A percentile compares a stretch with the other conserved stretches of the same genome.
phyloP scores from a whole-genome alignment of 2,329 filamentous ascomycete species.

The Cordyceps sp. region DNA sequence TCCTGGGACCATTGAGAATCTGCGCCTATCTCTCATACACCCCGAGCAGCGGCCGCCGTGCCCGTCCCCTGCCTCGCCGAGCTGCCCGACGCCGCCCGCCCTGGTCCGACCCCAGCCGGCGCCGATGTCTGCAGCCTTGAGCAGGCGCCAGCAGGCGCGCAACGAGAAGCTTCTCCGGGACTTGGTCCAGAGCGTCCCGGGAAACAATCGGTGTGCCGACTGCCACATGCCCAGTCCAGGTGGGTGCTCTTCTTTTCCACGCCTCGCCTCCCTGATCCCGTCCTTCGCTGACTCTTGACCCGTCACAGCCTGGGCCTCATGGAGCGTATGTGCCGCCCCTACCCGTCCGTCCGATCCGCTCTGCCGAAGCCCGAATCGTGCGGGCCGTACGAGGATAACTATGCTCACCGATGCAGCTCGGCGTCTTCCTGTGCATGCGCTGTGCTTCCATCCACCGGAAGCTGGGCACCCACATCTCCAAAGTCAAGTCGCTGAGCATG shows the following conservation, averaged over 20 bases:
- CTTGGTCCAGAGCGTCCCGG: slow-evolving; percentile 63
- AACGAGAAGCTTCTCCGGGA: slow-evolving; percentile 89
- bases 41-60: too few species aligned
- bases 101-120: too few species aligned
- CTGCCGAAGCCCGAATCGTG: not conserved
- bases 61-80: too few species aligned
- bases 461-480: slow-evolving; percentile 92
- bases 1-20: too few species aligned
- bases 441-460: slow-evolving; percentile 93
- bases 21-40: too few species aligned
- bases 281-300: too few species aligned
- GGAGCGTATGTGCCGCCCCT: slow-evolving; percentile 57
- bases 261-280: too few species aligned
- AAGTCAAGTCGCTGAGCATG: slow-evolving; percentile 98
- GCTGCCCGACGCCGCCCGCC: too few species aligned
- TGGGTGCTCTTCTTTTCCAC: too few species aligned
- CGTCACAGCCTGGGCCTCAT: slow-evolving; percentile 74
- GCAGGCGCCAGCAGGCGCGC: slow-evolving; percentile 94
- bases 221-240: slow-evolving; percentile 85
- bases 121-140: slow-evolving; percentile 61
- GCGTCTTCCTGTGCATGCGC: slow-evolving; percentile 94
- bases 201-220: slow-evolving; percentile 89
- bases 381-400: too few species aligned
- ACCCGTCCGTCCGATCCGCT: not conserved
- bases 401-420: slow-evolving; percentile 42